phyloP scores from a whole-genome alignment of 129 eudicot genomes.

The Heracleum sosnowskyi region DNA sequence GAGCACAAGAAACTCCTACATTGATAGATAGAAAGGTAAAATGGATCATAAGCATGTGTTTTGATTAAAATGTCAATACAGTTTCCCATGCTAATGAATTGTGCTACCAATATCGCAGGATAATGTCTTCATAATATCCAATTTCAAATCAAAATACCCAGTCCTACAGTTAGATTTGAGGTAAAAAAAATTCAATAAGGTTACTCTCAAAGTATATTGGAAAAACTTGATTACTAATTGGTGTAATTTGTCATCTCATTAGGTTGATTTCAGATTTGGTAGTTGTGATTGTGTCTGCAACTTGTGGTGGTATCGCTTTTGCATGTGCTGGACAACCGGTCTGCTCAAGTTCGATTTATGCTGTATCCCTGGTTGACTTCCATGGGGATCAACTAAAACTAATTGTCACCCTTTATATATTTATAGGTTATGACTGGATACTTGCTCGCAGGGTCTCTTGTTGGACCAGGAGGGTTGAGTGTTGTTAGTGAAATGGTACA shows the following conservation, averaged over 20 bases:
- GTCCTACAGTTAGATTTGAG: conserved; percentile 91
- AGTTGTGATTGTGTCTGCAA: conserved; percentile 97
- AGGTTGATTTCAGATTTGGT: conserved; percentile 97
- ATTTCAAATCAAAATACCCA: conserved; percentile 88
- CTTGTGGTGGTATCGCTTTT: conserved; percentile 35
- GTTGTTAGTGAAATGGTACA: conserved; percentile 96
- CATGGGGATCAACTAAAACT: background rate
- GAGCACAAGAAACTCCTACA: conserved; percentile 91
- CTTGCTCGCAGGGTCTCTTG: conserved; percentile 90
- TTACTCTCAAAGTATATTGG: conserved; percentile 7
- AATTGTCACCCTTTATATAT: conserved; percentile 8
- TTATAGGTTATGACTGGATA: conserved; percentile 93
- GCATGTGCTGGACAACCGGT: conserved; percentile 73
- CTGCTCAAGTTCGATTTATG: conserved; percentile 25
- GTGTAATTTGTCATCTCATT: conserved; percentile 14
- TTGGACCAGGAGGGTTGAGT: conserved; percentile 96
- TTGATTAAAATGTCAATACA: conserved; percentile 6
- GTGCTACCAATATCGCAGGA: conserved; percentile 35
- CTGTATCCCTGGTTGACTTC: conserved; percentile 10
- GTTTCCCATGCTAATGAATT: conserved; percentile 11
- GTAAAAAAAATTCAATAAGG: conserved; percentile 20
- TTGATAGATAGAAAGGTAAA: conserved; percentile 88
- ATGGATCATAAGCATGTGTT: conserved; percentile 5
- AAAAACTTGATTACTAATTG: background rate
- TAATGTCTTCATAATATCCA: conserved; percentile 92